These are phyloP conservation scores for Cubamyces sp. DNA, from an alignment of 768 basidiomycete genomes.

Conservation along the genomic window DNA sequence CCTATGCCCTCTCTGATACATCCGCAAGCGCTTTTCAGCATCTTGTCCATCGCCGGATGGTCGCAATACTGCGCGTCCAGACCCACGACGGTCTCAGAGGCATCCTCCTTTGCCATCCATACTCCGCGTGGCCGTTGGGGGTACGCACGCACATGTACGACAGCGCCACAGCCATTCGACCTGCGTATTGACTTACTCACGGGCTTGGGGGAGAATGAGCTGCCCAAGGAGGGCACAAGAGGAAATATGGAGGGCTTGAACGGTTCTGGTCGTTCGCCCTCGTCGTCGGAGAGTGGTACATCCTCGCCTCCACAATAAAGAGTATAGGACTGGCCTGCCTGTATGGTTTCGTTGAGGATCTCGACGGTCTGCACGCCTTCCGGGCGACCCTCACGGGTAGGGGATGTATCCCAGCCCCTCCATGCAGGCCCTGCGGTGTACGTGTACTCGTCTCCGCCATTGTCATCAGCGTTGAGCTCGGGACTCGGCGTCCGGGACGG, in stretches of 20 bases:
- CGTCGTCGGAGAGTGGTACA: slow-evolving; percentile 9
- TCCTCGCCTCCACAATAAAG: slow-evolving; percentile 29
- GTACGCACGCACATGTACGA: slow-evolving; percentile 59
- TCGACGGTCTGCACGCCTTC: slow-evolving; percentile 26
- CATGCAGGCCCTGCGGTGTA: slow-evolving; percentile 25
- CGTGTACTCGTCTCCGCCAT: slow-evolving; percentile 27
- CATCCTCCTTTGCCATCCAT: slow-evolving; percentile 61
- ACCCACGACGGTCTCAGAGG: slow-evolving; percentile 56
- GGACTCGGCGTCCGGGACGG: slow-evolving; percentile 21
- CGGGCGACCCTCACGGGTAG: slow-evolving; percentile 7
- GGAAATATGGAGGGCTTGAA: slow-evolving; percentile 42
- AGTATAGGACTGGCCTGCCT: slow-evolving; percentile 22
- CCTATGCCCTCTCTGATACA: slow-evolving; percentile 71
- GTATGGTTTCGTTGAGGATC: slow-evolving; percentile 23
- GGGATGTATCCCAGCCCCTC: slow-evolving; percentile 21
- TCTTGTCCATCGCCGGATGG: slow-evolving; percentile 48
- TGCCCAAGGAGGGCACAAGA: slow-evolving; percentile 28
- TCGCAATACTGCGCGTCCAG: slow-evolving; percentile 66
- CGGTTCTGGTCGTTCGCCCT: slow-evolving; percentile 23
- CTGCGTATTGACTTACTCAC: slow-evolving; percentile 30
- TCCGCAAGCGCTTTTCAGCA: slow-evolving; percentile 61
- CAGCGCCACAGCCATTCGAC: slow-evolving; percentile 65
- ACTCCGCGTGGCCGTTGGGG: slow-evolving; percentile 55
- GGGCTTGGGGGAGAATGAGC: slow-evolving; percentile 18
- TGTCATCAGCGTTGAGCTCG: slow-evolving; percentile 15